Base-by-base conservation (phyloP, 2,329 filamentous ascomycete species). In the Exophiala phaeomuriformis region DNA sequence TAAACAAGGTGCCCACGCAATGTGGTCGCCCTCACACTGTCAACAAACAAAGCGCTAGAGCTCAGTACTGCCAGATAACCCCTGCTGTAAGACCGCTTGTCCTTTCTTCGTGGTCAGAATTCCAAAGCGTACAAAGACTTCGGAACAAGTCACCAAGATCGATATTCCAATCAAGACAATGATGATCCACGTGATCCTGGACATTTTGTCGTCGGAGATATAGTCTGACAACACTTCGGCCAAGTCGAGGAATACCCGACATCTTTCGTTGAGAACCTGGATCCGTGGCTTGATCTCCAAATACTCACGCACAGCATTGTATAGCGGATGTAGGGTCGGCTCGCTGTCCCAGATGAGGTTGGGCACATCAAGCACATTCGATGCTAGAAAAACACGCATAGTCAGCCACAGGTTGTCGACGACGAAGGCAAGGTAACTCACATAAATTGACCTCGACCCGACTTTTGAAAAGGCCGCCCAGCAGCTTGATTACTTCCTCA, bases 301-400 rank as follows among this genome's bases (percentile, higher is more conserved):
- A 67, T 98, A 98, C 69, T 97, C 93, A 64, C 93, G 88, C 47
- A 97, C 89, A 55, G 90, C 93, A 55, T 83, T 84, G 74, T 98
- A 98, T 30, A 98, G 83, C 0, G 93, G 93, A 68, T 96, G 89
- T 0, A 98, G 78, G 0, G 89, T 96, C 12, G 93, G 93, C 68
- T 98, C 93, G 7, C 88, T 88, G 69, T 97, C 90, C 93, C 93
- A 98, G 78, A 97, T 95, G 78, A 96, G 96, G 68, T 91, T 94
- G 56, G 91, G 91, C 0, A 94, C 89, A 69, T 96, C 90, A 53
- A 96, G 85, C 68, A 96, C 91, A 67, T 97, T 97, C 19, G 88
- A 95, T 55, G 90, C 89, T 94, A 62, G 40, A 49, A 47, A 10
- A 10, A 35, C 27, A 5, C 29, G 28, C 12, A 40, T n/a, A 27